These are phyloP conservation scores for Beauveria sp. DNA, from an alignment of 2,329 filamentous ascomycete species.

Conservation along the genomic window DNA sequence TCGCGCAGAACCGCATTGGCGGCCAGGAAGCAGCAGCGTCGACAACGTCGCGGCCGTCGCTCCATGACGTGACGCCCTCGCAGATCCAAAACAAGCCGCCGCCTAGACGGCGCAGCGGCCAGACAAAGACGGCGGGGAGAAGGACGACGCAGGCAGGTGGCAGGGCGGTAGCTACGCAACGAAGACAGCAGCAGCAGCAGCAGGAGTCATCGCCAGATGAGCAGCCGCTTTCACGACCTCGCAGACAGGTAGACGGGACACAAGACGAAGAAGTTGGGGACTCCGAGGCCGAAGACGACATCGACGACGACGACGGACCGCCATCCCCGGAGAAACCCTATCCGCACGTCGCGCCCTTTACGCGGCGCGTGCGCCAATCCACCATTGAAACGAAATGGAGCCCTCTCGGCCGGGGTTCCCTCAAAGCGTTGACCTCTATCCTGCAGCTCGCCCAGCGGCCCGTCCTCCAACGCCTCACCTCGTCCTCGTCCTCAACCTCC, in stretches of 20 bases:
- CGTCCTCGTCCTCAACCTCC: constrained; percentile 18
- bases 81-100: constrained; percentile 8
- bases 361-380: constrained; percentile 49
- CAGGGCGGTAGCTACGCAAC: neutral
- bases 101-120: neutral
- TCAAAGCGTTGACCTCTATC: constrained; percentile 47
- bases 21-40: neutral
- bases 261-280: neutral
- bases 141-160: constrained; percentile 15
- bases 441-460: constrained; percentile 53
- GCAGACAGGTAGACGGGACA: neutral
- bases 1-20: constrained; percentile 5
- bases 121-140: neutral
- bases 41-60: neutral
- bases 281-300: constrained; percentile 10
- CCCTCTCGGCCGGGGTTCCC: constrained; percentile 44
- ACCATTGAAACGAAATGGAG: constrained; percentile 64
- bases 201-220: constrained; percentile 15
- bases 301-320: constrained; percentile 15
- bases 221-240: neutral
- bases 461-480: constrained; percentile 46
- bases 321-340: constrained; percentile 31
- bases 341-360: constrained; percentile 43
- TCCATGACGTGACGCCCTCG: constrained; percentile 4
- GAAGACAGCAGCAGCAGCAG: constrained; percentile 9